Evolutionary conservation across 1,284 basidiomycete genomes (phyloP).

Genomic region (Peniophora sp.): DNA sequence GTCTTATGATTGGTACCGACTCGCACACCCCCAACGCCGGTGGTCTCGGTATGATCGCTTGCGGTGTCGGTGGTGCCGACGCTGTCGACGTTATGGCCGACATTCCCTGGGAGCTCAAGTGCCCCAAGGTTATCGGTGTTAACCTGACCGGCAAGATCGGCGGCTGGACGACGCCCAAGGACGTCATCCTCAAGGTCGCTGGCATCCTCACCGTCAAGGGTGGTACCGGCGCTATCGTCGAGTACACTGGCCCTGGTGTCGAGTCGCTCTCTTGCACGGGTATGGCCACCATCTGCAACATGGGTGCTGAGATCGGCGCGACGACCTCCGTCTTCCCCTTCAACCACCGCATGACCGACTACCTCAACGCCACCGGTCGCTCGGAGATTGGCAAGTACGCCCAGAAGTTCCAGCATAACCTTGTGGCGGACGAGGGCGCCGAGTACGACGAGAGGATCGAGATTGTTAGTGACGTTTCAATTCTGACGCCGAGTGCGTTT

Average conservation of each 20-base stretch:
- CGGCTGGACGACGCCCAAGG: conserved; percentile 98
- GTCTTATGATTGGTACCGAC: conserved; percentile 99
- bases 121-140: conserved; percentile 98
- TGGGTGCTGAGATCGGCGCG: conserved; percentile 99
- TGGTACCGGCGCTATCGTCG: conserved; percentile 94
- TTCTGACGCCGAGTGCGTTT: conserved; percentile 2
- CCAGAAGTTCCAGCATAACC: conserved; percentile 85
- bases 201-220: conserved; percentile 98
- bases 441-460: conserved; percentile 95
- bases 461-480: conserved; percentile 51
- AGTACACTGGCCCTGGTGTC: conserved; percentile 91
- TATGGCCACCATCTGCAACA: conserved; percentile 99
- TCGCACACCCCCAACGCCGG: conserved; percentile 99
- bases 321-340: conserved; percentile 99
- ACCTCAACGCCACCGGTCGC: conserved; percentile 92
- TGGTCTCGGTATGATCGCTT: conserved; percentile 98
- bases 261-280: conserved; percentile 96
- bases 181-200: conserved; percentile 96
- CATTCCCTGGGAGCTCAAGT: conserved; percentile 98
- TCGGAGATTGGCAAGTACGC: conserved; percentile 87
- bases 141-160: conserved; percentile 92
- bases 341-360: conserved; percentile 91
- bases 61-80: conserved; percentile 98
- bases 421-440: conserved; percentile 81
- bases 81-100: conserved; percentile 98